Conservation (phyloP, 2,329 filamentous ascomycete species). For the Exserohilum turcica region DNA sequence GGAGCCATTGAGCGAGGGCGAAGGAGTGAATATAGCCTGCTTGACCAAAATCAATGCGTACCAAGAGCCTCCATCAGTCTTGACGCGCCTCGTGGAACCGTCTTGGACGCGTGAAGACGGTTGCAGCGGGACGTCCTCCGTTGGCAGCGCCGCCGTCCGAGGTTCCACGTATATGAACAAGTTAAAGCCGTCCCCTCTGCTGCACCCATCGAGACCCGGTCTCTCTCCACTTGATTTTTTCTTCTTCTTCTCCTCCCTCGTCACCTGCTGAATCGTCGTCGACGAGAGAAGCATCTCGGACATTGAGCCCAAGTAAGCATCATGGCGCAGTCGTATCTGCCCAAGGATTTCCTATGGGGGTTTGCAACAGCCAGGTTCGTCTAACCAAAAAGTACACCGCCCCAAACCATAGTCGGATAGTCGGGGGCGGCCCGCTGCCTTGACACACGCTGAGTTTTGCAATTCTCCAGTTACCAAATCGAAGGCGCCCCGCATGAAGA, state of each 20-base stretch:
- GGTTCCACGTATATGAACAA: slow-evolving; percentile 39
- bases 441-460: slow-evolving; percentile 27
- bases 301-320: slow-evolving; percentile 12
- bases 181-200: slow-evolving; percentile 28
- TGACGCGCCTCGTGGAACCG: slow-evolving; percentile 31
- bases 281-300: slow-evolving; percentile 9
- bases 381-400: slow-evolving; percentile 30
- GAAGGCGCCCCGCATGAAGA: slow-evolving; percentile 77
- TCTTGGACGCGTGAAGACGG: slow-evolving; percentile 42
- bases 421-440: not conserved
- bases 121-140: slow-evolving; percentile 47
- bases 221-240: slow-evolving; percentile 1
- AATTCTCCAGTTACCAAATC: slow-evolving; percentile 75
- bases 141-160: slow-evolving; percentile 26
- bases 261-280: slow-evolving; percentile 5
- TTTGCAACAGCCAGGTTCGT: slow-evolving; percentile 51
- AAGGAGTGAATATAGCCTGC: slow-evolving; percentile 26
- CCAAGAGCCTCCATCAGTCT: slow-evolving; percentile 28
- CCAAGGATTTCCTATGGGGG: slow-evolving; percentile 50
- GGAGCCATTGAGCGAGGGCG: slow-evolving; percentile 29
- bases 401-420: slow-evolving; percentile 16
- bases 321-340: slow-evolving; percentile 46
- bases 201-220: slow-evolving; percentile 9
- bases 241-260: not conserved
- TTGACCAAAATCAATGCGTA: slow-evolving; percentile 21